Evolutionary conservation across 2,329 filamentous ascomycete genomes (phyloP).

Genomic region (Pestalotiopsis sp.): DNA sequence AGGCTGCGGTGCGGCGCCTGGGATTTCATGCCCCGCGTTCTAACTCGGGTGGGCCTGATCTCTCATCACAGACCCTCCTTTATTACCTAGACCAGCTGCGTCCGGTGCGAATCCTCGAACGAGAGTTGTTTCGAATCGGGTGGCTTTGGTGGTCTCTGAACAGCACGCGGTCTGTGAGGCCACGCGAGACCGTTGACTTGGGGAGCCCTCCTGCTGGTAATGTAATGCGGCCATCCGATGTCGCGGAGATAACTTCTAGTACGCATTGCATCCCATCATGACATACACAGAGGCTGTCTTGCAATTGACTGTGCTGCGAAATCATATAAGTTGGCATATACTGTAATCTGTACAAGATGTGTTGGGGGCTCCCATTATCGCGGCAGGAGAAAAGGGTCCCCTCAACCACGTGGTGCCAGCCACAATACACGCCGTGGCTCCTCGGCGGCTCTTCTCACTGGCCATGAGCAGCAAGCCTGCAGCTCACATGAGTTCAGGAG

Average conservation of each 20-base stretch:
- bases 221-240: too few relatives aligned
- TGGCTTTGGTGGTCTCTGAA: not conserved
- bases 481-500: not conserved
- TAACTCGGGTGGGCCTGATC: not conserved
- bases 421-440: not conserved
- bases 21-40: not conserved
- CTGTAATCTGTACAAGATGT: too few relatives aligned
- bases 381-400: not conserved
- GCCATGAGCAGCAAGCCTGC: not conserved
- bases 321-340: too few relatives aligned
- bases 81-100: not conserved
- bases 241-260: too few relatives aligned
- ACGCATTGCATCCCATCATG: too few relatives aligned
- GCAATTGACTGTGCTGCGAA: too few relatives aligned
- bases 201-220: not conserved
- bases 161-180: not conserved
- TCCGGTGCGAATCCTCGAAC: not conserved
- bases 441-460: not conserved
- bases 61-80: not conserved
- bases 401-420: not conserved
- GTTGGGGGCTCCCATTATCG: not conserved
- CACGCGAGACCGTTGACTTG: not conserved
- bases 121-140: not conserved
- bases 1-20: not conserved
- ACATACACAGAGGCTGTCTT: too few relatives aligned